Evolutionary conservation across 2,329 filamentous ascomycete species (phyloP).

Genomic region (Aspergillus nomiae): DNA sequence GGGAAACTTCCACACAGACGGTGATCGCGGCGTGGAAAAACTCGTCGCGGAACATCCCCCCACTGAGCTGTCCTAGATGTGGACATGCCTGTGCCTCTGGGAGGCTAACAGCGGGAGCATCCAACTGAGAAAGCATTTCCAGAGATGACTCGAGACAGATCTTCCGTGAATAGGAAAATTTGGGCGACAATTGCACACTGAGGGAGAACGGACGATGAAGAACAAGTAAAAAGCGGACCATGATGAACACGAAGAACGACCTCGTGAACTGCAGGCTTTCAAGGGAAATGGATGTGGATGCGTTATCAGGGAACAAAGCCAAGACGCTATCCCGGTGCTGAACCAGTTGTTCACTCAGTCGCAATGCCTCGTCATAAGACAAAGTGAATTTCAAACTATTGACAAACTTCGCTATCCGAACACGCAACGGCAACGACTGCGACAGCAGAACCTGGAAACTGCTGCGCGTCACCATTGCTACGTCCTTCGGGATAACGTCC

Average conservation of each 20-base stretch:
- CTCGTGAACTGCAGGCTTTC: conserved; percentile 30
- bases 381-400: conserved; percentile 34
- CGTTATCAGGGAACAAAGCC: conserved; percentile 27
- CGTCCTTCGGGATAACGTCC: conserved; percentile 21
- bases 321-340: conserved; percentile 25
- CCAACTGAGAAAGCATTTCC: conserved; percentile 36
- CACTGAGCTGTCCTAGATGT: conserved; percentile 33
- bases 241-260: conserved; percentile 52
- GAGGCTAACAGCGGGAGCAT: conserved; percentile 17
- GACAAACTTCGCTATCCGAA: conserved; percentile 32
- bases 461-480: conserved; percentile 24
- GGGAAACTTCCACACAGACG: conserved; percentile 34
- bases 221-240: conserved; percentile 58
- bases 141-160: conserved; percentile 39
- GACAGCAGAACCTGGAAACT: conserved; percentile 33
- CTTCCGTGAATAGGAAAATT: conserved; percentile 42
- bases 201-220: conserved; percentile 51
- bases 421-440: conserved; percentile 31
- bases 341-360: conserved; percentile 31
- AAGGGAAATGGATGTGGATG: conserved; percentile 3
- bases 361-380: conserved; percentile 36
- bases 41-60: conserved; percentile 40
- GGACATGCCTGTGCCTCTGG: conserved; percentile 25
- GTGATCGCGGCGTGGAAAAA: conserved; percentile 36
- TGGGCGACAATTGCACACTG: conserved; percentile 34